Evolutionary conservation across 176 grass and related monocot species (phyloP).

Genomic region (Raddia guianensis): DNA sequence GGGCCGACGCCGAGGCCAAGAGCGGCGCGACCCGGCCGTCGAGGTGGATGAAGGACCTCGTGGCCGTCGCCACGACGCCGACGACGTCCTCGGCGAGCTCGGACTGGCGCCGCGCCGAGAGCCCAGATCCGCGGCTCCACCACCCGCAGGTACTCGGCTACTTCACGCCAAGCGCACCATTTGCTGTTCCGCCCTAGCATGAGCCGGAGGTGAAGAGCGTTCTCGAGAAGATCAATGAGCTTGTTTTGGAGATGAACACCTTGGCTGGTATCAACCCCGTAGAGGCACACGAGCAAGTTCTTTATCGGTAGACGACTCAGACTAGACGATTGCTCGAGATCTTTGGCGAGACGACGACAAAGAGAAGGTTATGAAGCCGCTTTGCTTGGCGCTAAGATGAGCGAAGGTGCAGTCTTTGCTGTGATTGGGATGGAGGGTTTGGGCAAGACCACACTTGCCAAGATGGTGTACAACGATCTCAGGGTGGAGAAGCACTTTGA

Average conservation of each 20-base stretch:
- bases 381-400: neutral
- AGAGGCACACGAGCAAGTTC: neutral
- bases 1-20: neutral
- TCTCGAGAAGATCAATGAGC: neutral
- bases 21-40: neutral
- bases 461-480: constrained; percentile 43
- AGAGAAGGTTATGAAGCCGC: constrained; percentile 2
- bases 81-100: constrained; percentile 23
- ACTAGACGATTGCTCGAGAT: neutral
- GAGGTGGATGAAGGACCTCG: constrained; percentile 10
- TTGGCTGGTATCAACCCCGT: neutral
- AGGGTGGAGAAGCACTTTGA: constrained; percentile 30
- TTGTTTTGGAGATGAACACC: neutral
- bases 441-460: constrained; percentile 53
- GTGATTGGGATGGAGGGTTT: constrained; percentile 53
- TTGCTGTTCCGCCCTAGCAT: neutral
- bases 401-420: constrained; percentile 25
- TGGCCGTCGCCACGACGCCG: neutral
- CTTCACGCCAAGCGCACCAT: neutral
- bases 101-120: constrained; percentile 17
- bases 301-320: neutral
- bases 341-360: constrained; percentile 18
- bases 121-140: neutral
- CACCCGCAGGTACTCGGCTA: neutral
- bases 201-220: constrained; percentile 23